Evolutionary conservation across 495 filamentous ascomycete species (phyloP).

Genomic region (Diplogelasinospora grovesii): DNA sequence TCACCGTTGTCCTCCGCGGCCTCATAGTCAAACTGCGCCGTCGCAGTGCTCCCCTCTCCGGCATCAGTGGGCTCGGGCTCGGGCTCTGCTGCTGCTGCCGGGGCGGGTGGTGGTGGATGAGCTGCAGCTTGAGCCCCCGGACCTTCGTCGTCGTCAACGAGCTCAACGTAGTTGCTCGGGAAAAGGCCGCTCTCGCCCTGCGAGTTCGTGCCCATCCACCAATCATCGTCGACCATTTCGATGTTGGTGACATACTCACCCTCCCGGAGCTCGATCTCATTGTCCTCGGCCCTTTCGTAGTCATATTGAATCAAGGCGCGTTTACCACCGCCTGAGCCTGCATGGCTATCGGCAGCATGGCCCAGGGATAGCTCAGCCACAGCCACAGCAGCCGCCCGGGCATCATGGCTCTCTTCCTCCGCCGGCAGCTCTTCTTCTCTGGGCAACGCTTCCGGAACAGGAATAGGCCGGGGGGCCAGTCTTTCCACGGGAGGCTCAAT

Average conservation of each 20-base stretch:
- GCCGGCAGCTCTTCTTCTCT: conserved; percentile 58
- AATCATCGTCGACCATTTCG: conserved; percentile 94
- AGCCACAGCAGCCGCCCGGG: conserved; percentile 55
- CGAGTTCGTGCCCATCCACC: conserved; percentile 90
- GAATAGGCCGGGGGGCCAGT: conserved; percentile 39
- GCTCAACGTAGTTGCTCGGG: conserved; percentile 93
- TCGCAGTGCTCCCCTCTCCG: conserved; percentile 60
- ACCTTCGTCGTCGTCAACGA: conserved; percentile 54
- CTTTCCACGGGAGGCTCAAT: conserved; percentile 44
- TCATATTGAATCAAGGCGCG: conserved; percentile 83
- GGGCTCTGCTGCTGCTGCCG: conserved; percentile 13
- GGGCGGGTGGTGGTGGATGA: conserved; percentile 27
- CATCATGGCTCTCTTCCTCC: conserved; percentile 54
- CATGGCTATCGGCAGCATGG: conserved; percentile 22
- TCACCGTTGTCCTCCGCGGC: conserved; percentile 89
- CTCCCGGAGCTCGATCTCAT: conserved; percentile 88
- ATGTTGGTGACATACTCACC: conserved; percentile 90
- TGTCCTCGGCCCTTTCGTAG: conserved; percentile 95
- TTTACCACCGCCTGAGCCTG: conserved; percentile 41
- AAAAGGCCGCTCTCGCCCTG: conserved; percentile 82
- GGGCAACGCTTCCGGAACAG: conserved; percentile 53
- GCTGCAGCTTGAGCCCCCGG: conserved; percentile 16
- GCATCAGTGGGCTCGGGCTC: conserved; percentile 19
- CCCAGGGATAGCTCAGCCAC: conserved; percentile 36
- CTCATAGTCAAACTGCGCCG: conserved; percentile 91